phyloP scores from a whole-genome alignment of 495 filamentous ascomycete species.

The Penicillium canariense region DNA sequence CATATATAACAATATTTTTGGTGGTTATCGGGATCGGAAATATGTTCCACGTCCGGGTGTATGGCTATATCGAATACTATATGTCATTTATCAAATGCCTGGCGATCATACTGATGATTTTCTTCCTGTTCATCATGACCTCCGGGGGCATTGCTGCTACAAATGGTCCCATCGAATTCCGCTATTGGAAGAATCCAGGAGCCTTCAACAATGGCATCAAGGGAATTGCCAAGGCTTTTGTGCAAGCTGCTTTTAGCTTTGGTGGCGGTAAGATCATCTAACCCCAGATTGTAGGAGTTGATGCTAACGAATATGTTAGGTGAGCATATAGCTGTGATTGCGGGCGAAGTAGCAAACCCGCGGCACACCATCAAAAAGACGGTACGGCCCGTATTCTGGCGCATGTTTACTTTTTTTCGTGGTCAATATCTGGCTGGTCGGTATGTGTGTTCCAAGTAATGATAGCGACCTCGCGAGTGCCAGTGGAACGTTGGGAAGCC shows the following conservation, averaged over 20 bases:
- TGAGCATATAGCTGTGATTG: conserved; percentile 32
- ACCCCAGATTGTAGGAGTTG: background rate
- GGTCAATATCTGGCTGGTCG: conserved; percentile 32
- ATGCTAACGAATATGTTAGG: conserved; percentile 2
- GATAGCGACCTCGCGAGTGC: conserved; percentile 21
- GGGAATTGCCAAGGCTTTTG: conserved; percentile 30
- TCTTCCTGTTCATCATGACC: conserved; percentile 35
- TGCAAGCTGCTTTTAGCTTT: conserved; percentile 31
- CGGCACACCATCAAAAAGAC: conserved; percentile 28
- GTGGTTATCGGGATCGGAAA: conserved; percentile 20
- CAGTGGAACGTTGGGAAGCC: conserved; percentile 27
- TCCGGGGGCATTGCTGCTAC: conserved; percentile 30
- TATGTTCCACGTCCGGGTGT: conserved; percentile 25
- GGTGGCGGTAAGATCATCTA: conserved; percentile 20
- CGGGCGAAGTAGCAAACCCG: conserved; percentile 27
- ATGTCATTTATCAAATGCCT: conserved; percentile 32
- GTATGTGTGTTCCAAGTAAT: conserved; percentile 29
- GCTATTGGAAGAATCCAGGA: conserved; percentile 28
- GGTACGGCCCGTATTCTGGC: conserved; percentile 30
- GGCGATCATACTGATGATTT: conserved; percentile 29
- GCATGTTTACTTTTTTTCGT: conserved; percentile 35
- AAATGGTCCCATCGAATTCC: conserved; percentile 27
- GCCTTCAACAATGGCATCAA: conserved; percentile 35
- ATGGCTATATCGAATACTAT: conserved; percentile 29
- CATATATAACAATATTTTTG: conserved; percentile 31